Evolutionary conservation across 1,284 basidiomycete species (phyloP).

Genomic region (Ceratorhiza oryzae-sativae): DNA sequence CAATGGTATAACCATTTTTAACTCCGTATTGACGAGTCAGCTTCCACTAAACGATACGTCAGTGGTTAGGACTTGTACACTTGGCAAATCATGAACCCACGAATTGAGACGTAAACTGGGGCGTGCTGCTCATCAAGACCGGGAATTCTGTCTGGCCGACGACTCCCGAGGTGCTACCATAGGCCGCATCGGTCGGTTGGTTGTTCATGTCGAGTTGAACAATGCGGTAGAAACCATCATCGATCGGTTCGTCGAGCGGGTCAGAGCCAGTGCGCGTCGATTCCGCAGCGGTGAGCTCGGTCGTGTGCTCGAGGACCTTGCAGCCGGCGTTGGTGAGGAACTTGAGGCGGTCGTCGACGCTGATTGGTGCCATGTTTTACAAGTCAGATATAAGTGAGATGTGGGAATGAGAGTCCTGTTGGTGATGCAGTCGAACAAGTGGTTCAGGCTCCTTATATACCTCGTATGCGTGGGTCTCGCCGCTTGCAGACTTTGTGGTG

Average conservation of each 20-base stretch:
- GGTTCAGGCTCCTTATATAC: too few relatives aligned
- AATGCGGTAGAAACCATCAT: background rate
- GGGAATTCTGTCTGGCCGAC: background rate
- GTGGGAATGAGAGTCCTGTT: too few relatives aligned
- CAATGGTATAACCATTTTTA: background rate
- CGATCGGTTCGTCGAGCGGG: background rate
- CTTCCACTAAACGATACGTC: slow-evolving; percentile 13
- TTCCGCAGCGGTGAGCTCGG: background rate
- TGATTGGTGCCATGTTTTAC: background rate
- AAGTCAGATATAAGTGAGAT: too few relatives aligned
- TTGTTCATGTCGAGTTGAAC: background rate
- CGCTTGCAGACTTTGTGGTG: too few relatives aligned
- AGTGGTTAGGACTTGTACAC: too few relatives aligned
- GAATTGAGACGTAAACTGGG: background rate
- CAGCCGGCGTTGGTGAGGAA: background rate
- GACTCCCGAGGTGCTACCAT: background rate
- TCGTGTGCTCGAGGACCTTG: background rate
- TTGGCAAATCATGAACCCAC: too few relatives aligned
- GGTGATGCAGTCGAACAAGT: too few relatives aligned
- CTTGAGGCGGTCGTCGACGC: background rate
- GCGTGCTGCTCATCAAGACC: background rate
- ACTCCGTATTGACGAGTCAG: background rate
- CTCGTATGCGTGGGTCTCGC: too few relatives aligned
- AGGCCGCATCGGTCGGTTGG: background rate
- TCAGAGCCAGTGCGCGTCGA: background rate